Evolutionary conservation across 2,329 filamentous ascomycete genomes (phyloP).

Genomic region (Aspergillus terreus): DNA sequence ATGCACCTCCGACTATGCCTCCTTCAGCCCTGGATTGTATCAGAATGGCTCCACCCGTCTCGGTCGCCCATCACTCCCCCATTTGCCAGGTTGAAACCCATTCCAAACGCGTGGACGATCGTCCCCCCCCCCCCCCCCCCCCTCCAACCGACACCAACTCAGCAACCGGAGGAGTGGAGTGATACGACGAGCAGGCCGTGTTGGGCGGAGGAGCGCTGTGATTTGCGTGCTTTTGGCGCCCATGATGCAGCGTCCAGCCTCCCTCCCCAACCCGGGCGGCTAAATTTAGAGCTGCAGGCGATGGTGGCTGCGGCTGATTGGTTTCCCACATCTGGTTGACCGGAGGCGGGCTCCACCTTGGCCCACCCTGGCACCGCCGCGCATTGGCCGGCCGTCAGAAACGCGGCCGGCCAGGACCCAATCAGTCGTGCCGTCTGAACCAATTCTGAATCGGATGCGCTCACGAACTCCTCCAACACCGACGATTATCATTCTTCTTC

Average conservation of each 20-base stretch:
- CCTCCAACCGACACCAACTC: too few relatives aligned
- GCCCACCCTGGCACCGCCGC: not conserved
- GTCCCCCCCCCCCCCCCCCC: not conserved
- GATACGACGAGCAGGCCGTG: conserved; percentile 4
- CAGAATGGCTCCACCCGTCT: conserved; percentile 7
- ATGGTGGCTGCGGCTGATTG: conserved; percentile 21
- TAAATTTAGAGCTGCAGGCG: conserved; percentile 37
- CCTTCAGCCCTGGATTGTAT: conserved; percentile 12
- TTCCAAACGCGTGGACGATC: not conserved
- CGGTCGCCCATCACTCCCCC: conserved; percentile 4
- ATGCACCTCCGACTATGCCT: conserved; percentile 7
- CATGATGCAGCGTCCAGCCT: conserved; percentile 24
- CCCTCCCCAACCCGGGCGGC: conserved; percentile 26
- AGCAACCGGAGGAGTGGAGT: not conserved
- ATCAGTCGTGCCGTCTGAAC: conserved; percentile 11
- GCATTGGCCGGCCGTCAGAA: conserved; percentile 16
- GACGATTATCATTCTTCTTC: not conserved
- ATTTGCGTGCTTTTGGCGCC: conserved; percentile 34
- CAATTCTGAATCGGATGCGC: conserved; percentile 9
- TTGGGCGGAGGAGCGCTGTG: conserved; percentile 21
- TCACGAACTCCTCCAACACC: conserved; percentile 12
- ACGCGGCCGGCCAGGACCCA: conserved; percentile 17
- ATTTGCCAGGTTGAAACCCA: not conserved
- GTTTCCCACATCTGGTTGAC: conserved; percentile 13
- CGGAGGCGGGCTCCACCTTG: conserved; percentile 3